Percentiles rank a stretch among this genome's conserved stretches.
These are phyloP conservation scores for Fusarium circinatum DNA, from an alignment of 2,329 filamentous ascomycete species.

Conservation along the genomic window DNA sequence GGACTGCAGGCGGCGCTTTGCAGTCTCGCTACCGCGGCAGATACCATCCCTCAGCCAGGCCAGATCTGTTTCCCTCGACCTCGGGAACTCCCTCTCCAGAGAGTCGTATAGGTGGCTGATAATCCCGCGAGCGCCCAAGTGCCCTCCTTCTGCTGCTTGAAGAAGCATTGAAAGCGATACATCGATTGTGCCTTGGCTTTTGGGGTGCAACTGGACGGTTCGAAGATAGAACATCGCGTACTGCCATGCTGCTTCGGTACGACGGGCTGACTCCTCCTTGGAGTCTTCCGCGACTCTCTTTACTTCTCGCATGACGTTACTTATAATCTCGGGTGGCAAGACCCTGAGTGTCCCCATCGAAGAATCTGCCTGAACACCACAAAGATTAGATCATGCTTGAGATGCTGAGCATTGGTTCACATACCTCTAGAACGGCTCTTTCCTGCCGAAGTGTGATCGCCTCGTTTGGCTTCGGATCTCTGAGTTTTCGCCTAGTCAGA, in stretches of 20 bases:
- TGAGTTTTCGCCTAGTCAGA: neutral
- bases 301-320: neutral
- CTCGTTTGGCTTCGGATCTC: neutral
- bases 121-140: neutral
- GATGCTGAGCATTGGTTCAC: accelerated
- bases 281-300: accelerated
- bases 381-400: neutral
- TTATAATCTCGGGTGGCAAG: neutral
- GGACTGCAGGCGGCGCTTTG: neutral
- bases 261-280: accelerated
- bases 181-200: neutral
- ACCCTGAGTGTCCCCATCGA: accelerated
- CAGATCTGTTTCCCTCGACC: neutral
- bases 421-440: neutral
- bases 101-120: neutral
- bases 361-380: neutral
- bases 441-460: neutral
- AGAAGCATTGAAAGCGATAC: neutral
- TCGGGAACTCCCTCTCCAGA: neutral
- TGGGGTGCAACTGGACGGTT: neutral
- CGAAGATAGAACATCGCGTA: neutral
- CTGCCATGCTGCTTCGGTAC: neutral
- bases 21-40: neutral
- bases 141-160: neutral
- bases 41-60: neutral